phyloP scores from a whole-genome alignment of 208 protist species.

The Trypanosoma melophagium region DNA sequence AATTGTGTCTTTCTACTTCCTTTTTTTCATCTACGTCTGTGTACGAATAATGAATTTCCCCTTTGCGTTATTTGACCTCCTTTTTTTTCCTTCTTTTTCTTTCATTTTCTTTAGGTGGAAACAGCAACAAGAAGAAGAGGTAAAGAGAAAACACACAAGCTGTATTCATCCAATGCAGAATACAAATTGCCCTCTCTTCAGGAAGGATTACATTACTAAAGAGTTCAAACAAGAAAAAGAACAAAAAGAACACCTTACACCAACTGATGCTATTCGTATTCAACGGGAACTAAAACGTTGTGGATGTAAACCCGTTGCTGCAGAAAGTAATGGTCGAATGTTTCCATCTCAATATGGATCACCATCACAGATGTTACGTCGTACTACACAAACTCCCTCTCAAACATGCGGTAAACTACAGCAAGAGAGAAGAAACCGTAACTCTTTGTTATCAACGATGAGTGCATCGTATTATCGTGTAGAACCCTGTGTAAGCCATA shows the following conservation, averaged over 20 bases:
- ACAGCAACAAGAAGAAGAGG: not conserved
- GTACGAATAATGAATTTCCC: not conserved
- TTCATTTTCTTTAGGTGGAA: not conserved
- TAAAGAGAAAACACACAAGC: not conserved
- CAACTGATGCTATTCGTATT: conserved; percentile 20
- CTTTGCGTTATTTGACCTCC: not conserved
- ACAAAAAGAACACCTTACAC: not conserved
- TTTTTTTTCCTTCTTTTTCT: not conserved
- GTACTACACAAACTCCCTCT: not conserved
- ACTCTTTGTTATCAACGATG: not conserved
- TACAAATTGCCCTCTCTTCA: not conserved
- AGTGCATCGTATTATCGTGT: conserved; percentile 6
- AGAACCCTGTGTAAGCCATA: conserved; percentile 1
- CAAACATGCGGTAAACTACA: not conserved
- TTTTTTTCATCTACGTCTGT: not conserved
- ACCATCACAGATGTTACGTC: conserved; percentile 25
- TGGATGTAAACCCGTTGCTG: conserved; percentile 13
- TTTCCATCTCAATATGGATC: conserved; percentile 19
- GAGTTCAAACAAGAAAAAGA: not conserved
- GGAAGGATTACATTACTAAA: not conserved
- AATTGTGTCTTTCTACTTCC: not conserved
- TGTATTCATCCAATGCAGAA: not conserved
- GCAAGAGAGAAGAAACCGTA: not conserved
- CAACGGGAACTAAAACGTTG: conserved; percentile 14
- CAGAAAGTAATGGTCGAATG: conserved; percentile 14